These are phyloP conservation scores for Curvularia lunata DNA, from an alignment of 2,329 filamentous ascomycete species.

Conservation along the genomic window DNA sequence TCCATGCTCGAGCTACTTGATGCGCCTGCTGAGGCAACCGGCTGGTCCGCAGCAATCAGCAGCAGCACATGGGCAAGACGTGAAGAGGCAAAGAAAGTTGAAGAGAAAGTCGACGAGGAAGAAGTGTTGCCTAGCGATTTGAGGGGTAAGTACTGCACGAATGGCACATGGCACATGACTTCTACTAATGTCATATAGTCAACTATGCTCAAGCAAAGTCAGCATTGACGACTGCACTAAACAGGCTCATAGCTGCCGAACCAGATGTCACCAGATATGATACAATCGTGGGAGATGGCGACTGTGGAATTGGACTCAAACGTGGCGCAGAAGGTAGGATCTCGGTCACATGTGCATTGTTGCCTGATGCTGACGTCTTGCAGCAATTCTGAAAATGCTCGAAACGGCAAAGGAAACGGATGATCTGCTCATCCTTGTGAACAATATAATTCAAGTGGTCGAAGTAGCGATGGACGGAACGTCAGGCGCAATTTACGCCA, in stretches of 20 bases:
- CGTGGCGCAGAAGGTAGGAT: constrained; percentile 74
- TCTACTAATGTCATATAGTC: constrained; percentile 46
- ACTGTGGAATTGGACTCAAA: constrained; percentile 86
- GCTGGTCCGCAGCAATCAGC: constrained; percentile 68
- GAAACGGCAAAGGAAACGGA: constrained; percentile 54
- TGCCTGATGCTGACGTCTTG: constrained; percentile 32
- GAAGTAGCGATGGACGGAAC: constrained; percentile 77
- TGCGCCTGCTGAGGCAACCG: constrained; percentile 69
- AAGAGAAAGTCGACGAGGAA: constrained; percentile 50
- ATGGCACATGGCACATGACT: neutral
- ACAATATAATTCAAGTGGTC: constrained; percentile 67
- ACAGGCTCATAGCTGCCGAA: constrained; percentile 68
- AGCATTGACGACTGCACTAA: constrained; percentile 62
- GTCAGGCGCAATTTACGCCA: constrained; percentile 79
- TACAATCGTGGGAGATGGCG: constrained; percentile 87
- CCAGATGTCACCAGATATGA: constrained; percentile 71
- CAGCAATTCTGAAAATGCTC: constrained; percentile 53
- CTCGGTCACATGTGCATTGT: constrained; percentile 41
- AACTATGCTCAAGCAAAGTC: constrained; percentile 60
- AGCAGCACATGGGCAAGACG: constrained; percentile 64
- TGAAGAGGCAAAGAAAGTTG: constrained; percentile 50
- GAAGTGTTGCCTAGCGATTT: constrained; percentile 61
- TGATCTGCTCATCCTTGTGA: constrained; percentile 66
- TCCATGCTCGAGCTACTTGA: constrained; percentile 73
- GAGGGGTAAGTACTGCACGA: constrained; percentile 49